phyloP scores from a whole-genome alignment of 1,284 basidiomycete genomes.

The Cutaneotrichosporon sp. region DNA sequence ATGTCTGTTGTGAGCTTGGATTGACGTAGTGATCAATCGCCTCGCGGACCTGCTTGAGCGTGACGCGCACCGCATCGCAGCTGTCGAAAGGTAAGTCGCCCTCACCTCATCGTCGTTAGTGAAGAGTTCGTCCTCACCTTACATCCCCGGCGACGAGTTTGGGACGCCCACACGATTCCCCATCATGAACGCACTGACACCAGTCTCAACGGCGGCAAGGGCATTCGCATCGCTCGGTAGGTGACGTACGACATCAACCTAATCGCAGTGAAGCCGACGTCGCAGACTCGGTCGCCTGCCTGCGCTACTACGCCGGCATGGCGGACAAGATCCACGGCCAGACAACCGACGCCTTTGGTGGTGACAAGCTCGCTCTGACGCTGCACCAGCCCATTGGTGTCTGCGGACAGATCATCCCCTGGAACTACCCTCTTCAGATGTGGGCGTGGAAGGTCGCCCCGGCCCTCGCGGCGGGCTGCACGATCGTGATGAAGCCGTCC shows the following conservation, averaged over 20 bases:
- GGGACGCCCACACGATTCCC: too few species aligned
- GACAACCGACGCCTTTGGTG: constrained; percentile 43
- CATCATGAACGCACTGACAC: not conserved
- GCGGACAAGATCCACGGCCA: constrained; percentile 65
- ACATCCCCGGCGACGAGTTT: too few species aligned
- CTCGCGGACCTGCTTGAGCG: constrained; percentile 88
- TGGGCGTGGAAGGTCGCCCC: constrained; percentile 91
- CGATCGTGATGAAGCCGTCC: constrained; percentile 64
- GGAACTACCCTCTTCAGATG: constrained; percentile 92
- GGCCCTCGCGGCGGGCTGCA: constrained; percentile 67
- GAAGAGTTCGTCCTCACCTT: too few species aligned
- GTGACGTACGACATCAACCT: constrained; percentile 27
- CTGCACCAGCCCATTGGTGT: constrained; percentile 92
- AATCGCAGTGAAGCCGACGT: constrained; percentile 75
- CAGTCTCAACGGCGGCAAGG: constrained; percentile 77
- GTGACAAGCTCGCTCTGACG: constrained; percentile 77
- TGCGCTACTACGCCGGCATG: constrained; percentile 73
- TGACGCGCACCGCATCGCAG: constrained; percentile 65
- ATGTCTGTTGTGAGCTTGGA: constrained; percentile 16
- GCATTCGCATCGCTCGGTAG: constrained; percentile 69
- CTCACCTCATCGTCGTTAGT: too few species aligned
- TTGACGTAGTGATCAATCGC: constrained; percentile 63
- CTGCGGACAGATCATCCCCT: constrained; percentile 85
- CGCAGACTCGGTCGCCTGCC: constrained; percentile 71
- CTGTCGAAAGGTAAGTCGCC: constrained; percentile 61